These are phyloP conservation scores for Lecanicillium sp. DNA, from an alignment of 2,329 filamentous ascomycete genomes.

Conservation along the genomic window DNA sequence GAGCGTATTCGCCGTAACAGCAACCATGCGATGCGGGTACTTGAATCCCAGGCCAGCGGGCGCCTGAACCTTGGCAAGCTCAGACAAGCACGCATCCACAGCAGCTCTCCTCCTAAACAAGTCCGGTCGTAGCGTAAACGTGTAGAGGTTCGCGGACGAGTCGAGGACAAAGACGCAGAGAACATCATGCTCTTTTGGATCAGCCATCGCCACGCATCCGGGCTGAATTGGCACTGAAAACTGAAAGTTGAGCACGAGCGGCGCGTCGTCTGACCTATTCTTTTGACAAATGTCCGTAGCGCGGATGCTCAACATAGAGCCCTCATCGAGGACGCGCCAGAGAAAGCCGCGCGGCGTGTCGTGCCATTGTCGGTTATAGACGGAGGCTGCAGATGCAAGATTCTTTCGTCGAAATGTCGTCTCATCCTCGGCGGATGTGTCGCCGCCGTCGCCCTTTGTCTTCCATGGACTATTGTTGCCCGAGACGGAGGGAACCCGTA, in stretches of 20 bases:
- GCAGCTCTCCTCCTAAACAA: conserved; percentile 65
- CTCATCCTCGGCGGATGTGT: conserved; percentile 53
- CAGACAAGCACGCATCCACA: conserved; percentile 64
- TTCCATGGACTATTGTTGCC: conserved; percentile 31
- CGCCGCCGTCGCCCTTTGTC: conserved; percentile 28
- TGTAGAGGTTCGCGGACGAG: conserved; percentile 70
- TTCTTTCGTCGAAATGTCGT: conserved; percentile 63
- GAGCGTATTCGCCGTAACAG: conserved; percentile 63
- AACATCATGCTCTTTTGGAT: conserved; percentile 68
- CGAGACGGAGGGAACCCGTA: conserved; percentile 53
- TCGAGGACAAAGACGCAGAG: conserved; percentile 76
- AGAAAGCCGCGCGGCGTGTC: conserved; percentile 76
- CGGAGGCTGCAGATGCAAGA: conserved; percentile 68
- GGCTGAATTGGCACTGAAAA: conserved; percentile 68
- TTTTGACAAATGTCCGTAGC: conserved; percentile 71
- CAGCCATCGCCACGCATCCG: conserved; percentile 74
- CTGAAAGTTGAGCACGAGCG: conserved; percentile 67
- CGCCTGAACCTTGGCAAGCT: conserved; percentile 66
- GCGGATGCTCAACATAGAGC: conserved; percentile 72
- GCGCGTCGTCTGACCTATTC: conserved; percentile 57
- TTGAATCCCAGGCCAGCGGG: conserved; percentile 71
- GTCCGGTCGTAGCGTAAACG: conserved; percentile 72
- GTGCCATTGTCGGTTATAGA: conserved; percentile 75
- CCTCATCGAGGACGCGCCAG: conserved; percentile 81
- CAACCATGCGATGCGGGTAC: conserved; percentile 71